phyloP scores from a whole-genome alignment of 2,329 filamentous ascomycete genomes.

The Pseudocercospora vitis region DNA sequence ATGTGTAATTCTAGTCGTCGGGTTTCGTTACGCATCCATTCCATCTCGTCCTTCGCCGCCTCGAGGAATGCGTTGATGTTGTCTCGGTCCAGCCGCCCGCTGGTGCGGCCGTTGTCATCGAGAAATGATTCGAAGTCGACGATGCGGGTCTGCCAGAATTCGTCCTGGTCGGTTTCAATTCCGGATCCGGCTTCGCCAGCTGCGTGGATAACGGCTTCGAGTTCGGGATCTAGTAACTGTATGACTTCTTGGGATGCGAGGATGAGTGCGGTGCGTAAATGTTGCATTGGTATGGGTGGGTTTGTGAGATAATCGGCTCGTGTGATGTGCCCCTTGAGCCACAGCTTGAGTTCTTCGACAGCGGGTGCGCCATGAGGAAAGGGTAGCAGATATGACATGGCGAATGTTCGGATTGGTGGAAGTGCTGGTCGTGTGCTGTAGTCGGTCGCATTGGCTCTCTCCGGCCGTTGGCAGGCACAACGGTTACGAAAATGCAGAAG shows the following conservation, averaged over 20 bases:
- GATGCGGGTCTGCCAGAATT: conserved; percentile 13
- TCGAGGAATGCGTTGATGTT: conserved; percentile 8
- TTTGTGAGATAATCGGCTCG: conserved; percentile 18
- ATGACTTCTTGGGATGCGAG: conserved; percentile 15
- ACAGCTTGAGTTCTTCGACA: conserved; percentile 14
- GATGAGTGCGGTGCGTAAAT: conserved; percentile 14
- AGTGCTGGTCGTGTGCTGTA: background rate
- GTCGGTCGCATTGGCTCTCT: background rate
- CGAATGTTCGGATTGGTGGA: background rate
- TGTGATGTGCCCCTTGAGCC: conserved; percentile 17
- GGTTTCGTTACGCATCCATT: conserved; percentile 20
- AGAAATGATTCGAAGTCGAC: conserved; percentile 13
- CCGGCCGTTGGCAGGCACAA: too few relatives aligned
- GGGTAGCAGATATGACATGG: background rate
- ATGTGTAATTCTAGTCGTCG: conserved; percentile 19
- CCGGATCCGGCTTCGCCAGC: conserved; percentile 12
- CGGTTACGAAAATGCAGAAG: too few relatives aligned
- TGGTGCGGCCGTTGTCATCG: background rate
- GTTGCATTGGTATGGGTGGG: conserved; percentile 7
- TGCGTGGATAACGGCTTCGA: conserved; percentile 11
- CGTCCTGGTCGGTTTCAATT: conserved; percentile 15
- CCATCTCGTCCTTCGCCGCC: conserved; percentile 19
- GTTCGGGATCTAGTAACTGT: conserved; percentile 17
- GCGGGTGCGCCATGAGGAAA: background rate
- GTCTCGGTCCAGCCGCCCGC: background rate